Percentiles rank a stretch among this genome's conserved stretches.
These are phyloP conservation scores for Physcomitrium patens DNA, from an alignment of 225 moss, liverwort and hornwort genomes.

Conservation along the genomic window DNA sequence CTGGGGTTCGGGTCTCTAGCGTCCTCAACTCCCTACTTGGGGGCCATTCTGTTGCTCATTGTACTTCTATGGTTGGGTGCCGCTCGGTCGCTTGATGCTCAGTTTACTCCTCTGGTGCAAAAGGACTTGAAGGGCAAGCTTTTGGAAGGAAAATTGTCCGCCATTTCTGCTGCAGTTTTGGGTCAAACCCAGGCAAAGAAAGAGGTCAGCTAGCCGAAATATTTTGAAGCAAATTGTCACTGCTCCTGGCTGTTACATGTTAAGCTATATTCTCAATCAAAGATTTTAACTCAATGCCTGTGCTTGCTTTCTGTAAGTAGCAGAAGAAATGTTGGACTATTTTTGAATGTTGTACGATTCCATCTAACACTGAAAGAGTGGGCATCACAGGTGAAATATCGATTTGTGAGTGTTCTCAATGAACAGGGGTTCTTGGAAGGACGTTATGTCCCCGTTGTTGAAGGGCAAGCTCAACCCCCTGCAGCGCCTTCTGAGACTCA, in stretches of 20 bases:
- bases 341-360: neutral
- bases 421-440: slow-evolving; percentile 99
- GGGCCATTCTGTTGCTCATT: slow-evolving; percentile 85
- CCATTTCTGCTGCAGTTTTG: slow-evolving; percentile 76
- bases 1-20: slow-evolving; percentile 93
- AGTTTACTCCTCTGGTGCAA: slow-evolving; percentile 97
- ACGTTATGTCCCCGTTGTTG: slow-evolving; percentile 79
- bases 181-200: slow-evolving; percentile 69
- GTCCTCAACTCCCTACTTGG: slow-evolving; percentile 89
- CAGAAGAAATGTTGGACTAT: neutral
- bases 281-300: neutral
- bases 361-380: slow-evolving; percentile 6
- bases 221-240: neutral
- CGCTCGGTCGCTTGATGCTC: slow-evolving; percentile 89
- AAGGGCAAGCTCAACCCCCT: slow-evolving; percentile 37
- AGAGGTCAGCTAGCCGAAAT: slow-evolving; percentile 53
- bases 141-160: slow-evolving; percentile 90
- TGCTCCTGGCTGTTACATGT: neutral
- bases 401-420: slow-evolving; percentile 96
- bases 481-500: slow-evolving; percentile 1
- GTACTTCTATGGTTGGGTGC: slow-evolving; percentile 94
- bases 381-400: slow-evolving; percentile 75
- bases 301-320: too few species aligned
- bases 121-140: slow-evolving; percentile 96
- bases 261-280: too few species aligned